Evolutionary conservation across 73 alveolate genomes (phyloP).

Genomic region (Durusdinium trenchii): DNA sequence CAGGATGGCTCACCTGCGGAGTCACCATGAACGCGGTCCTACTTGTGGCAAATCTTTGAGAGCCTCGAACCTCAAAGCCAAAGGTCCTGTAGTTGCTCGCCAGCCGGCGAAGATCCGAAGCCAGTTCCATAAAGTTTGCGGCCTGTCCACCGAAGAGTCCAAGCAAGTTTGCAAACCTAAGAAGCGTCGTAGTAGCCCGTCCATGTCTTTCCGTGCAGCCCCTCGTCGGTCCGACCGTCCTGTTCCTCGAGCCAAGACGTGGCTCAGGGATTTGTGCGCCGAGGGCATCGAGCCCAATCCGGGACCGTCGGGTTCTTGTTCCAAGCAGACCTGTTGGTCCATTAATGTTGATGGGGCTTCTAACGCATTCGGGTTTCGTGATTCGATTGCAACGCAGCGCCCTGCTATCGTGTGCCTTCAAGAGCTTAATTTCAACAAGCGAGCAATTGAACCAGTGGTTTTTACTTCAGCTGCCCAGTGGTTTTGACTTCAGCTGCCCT

Average conservation of each 20-base stretch:
- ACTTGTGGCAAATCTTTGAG: background rate
- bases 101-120: too few species aligned
- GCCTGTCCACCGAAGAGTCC: too few species aligned
- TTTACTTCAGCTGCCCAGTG: constrained; percentile 96
- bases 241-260: background rate
- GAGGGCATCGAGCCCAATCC: constrained; percentile 44
- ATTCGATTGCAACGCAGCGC: background rate
- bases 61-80: constrained; percentile 3
- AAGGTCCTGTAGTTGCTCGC: too few species aligned
- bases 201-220: too few species aligned
- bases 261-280: background rate
- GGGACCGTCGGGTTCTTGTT: background rate
- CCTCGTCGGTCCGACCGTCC: too few species aligned
- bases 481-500: too few species aligned
- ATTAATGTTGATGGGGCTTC: background rate
- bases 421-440: background rate
- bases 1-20: background rate
- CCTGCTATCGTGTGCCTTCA: constrained; percentile 22
- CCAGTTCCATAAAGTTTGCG: too few species aligned
- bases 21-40: background rate
- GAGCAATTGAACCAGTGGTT: constrained; percentile 94
- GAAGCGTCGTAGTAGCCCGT: too few species aligned
- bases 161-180: too few species aligned
- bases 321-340: background rate
- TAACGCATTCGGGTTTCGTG: background rate